phyloP scores from a whole-genome alignment of 805 yeast genomes.

The Spathaspora girioi region DNA sequence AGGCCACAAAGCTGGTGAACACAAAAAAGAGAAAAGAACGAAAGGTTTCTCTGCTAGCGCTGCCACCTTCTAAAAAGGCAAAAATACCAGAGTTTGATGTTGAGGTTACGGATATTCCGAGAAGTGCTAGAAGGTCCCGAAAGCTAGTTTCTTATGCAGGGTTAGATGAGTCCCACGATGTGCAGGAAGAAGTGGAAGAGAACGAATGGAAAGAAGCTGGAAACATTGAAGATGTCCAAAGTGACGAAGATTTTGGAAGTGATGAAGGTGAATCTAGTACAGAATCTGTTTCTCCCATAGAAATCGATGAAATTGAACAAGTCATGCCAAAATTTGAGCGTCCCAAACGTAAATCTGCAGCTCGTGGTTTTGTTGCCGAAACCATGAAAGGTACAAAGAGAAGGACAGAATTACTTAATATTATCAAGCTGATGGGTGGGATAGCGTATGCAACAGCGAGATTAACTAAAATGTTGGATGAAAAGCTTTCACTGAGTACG shows the following conservation, averaged over 20 bases:
- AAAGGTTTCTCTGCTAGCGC: neutral
- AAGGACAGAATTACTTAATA: conserved; percentile 23
- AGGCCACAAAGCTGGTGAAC: no score
- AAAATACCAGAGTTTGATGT: neutral
- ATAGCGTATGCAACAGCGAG: conserved; percentile 31
- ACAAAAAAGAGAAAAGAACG: neutral
- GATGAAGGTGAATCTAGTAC: neutral
- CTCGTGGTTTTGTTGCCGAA: neutral
- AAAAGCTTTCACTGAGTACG: conserved; percentile 22
- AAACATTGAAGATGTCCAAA: neutral
- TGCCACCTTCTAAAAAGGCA: neutral
- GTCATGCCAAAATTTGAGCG: neutral
- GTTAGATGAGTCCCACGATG: neutral
- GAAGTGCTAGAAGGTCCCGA: neutral
- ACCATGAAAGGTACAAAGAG: conserved; percentile 26
- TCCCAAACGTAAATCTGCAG: neutral
- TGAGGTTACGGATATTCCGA: neutral
- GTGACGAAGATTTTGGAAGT: neutral
- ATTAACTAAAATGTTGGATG: conserved; percentile 30
- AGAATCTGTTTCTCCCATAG: neutral
- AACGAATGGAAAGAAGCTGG: neutral
- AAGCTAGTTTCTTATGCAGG: neutral
- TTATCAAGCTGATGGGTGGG: conserved; percentile 36
- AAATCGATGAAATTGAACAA: neutral
- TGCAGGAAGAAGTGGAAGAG: neutral